Conservation (phyloP, 2,329 filamentous ascomycete species). For the Curvularia lunata region DNA sequence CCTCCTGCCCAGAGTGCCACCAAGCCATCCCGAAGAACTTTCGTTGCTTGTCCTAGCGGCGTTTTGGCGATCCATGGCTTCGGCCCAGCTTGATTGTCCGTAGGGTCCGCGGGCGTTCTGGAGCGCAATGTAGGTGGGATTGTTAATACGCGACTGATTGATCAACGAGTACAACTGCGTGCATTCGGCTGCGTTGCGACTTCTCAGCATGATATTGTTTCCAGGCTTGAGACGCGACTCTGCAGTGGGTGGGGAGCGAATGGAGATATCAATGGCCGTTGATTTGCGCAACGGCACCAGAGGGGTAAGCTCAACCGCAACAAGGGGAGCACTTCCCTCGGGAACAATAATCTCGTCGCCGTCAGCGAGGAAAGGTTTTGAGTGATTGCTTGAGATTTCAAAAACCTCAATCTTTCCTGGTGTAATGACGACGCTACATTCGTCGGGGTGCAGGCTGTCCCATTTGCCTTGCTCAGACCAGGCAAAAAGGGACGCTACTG, state of each 20-base stretch:
- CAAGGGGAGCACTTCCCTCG: constrained; percentile 56
- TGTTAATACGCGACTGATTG: constrained; percentile 87
- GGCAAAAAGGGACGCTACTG: constrained; percentile 65
- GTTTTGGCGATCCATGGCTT: constrained; percentile 59
- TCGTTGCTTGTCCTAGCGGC: constrained; percentile 48
- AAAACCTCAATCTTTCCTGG: constrained; percentile 71
- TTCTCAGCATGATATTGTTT: constrained; percentile 90
- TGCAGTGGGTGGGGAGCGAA: constrained; percentile 80
- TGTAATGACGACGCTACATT: constrained; percentile 67
- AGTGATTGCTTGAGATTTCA: constrained; percentile 59
- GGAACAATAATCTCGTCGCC: constrained; percentile 49
- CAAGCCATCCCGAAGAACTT: constrained; percentile 57
- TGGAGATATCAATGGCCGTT: constrained; percentile 90
- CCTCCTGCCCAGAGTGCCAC: constrained; percentile 57
- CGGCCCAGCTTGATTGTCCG: constrained; percentile 56
- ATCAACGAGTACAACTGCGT: constrained; percentile 83
- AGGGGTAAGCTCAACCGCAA: constrained; percentile 86
- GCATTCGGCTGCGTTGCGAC: constrained; percentile 76
- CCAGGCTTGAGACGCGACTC: constrained; percentile 72
- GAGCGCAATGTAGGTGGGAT: constrained; percentile 83
- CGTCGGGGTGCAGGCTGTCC: constrained; percentile 66
- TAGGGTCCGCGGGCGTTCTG: constrained; percentile 72
- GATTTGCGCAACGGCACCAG: constrained; percentile 88
- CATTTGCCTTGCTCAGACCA: constrained; percentile 67
- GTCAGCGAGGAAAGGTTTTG: constrained; percentile 50